A percentile compares a stretch with the other conserved stretches of the same genome.
Evolutionary conservation across 805 yeast species (phyloP).

Genomic region (Kuraishia piskuri): DNA sequence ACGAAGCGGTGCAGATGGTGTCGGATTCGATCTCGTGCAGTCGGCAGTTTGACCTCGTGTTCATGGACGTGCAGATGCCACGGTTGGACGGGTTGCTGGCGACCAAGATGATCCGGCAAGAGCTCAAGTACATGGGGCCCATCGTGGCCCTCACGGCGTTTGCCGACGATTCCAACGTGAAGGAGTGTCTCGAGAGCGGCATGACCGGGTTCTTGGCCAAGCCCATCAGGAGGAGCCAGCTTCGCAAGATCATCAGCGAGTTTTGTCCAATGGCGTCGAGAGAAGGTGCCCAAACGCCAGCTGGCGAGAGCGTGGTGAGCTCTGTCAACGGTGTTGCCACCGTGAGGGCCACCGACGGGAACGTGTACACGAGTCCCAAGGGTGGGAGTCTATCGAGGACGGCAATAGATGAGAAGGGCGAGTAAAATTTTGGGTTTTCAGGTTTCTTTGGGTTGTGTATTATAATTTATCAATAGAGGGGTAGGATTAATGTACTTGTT

Average conservation of each 20-base stretch:
- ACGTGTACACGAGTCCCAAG: not conserved
- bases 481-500: no score
- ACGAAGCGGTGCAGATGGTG: conserved; percentile 72
- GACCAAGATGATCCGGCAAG: conserved; percentile 61
- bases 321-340: not conserved
- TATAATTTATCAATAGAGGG: not conserved
- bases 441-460: not conserved
- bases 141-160: conserved; percentile 93
- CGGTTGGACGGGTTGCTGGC: conserved; percentile 84
- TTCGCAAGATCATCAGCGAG: conserved; percentile 47
- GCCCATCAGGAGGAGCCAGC: conserved; percentile 69
- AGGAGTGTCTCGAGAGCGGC: conserved; percentile 80
- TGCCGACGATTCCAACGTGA: conserved; percentile 86
- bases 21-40: conserved; percentile 33
- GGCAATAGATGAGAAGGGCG: not conserved
- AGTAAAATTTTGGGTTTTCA: not conserved
- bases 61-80: conserved; percentile 98
- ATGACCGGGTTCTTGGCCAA: conserved; percentile 89
- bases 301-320: not conserved
- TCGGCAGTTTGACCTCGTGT: conserved; percentile 57
- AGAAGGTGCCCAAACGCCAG: not conserved
- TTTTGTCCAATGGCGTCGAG: conserved; percentile 22
- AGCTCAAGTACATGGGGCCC: conserved; percentile 55
- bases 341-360: not conserved
- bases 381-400: not conserved